These are phyloP conservation scores for Xylariaceae sp. DNA, from an alignment of 2,329 filamentous ascomycete genomes.

Conservation along the genomic window DNA sequence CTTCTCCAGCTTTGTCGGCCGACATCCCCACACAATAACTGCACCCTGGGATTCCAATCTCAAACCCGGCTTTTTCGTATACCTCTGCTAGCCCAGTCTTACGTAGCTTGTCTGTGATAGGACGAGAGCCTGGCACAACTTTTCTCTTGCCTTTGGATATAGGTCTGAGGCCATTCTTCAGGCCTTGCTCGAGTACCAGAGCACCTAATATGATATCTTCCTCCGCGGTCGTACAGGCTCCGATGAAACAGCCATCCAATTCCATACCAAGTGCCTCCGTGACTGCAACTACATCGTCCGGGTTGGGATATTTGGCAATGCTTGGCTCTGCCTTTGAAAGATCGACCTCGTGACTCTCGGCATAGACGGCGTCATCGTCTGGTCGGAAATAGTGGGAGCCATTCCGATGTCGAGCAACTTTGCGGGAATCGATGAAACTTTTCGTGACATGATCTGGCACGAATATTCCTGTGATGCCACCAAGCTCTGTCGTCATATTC, in stretches of 20 bases:
- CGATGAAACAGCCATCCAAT: slow-evolving; percentile 50
- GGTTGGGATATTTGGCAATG: slow-evolving; percentile 45
- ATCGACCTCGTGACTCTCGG: slow-evolving; percentile 41
- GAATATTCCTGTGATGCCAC: slow-evolving; percentile 47
- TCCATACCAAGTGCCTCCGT: slow-evolving; percentile 34
- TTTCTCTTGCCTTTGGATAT: slow-evolving; percentile 40
- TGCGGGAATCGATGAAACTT: slow-evolving; percentile 40
- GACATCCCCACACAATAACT: slow-evolving; percentile 49
- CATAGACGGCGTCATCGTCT: slow-evolving; percentile 44
- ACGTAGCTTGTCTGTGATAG: slow-evolving; percentile 42
- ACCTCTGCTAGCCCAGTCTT: slow-evolving; percentile 40
- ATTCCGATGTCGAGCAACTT: slow-evolving; percentile 38
- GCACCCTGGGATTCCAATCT: slow-evolving; percentile 46
- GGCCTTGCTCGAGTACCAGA: slow-evolving; percentile 43
- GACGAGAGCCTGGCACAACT: slow-evolving; percentile 45
- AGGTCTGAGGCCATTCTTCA: slow-evolving; percentile 38
- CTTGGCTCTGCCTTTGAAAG: slow-evolving; percentile 42
- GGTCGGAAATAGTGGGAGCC: slow-evolving; percentile 43
- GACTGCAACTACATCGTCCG: slow-evolving; percentile 48
- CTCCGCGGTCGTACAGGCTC: slow-evolving; percentile 50
- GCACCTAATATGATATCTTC: slow-evolving; percentile 48
- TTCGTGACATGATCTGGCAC: slow-evolving; percentile 43
- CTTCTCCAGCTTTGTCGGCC: slow-evolving; percentile 43
- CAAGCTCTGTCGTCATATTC: slow-evolving; percentile 52
- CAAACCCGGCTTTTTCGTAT: slow-evolving; percentile 46